These are phyloP conservation scores for Amanita muscaria DNA, from an alignment of 768 basidiomycete genomes.

Conservation along the genomic window DNA sequence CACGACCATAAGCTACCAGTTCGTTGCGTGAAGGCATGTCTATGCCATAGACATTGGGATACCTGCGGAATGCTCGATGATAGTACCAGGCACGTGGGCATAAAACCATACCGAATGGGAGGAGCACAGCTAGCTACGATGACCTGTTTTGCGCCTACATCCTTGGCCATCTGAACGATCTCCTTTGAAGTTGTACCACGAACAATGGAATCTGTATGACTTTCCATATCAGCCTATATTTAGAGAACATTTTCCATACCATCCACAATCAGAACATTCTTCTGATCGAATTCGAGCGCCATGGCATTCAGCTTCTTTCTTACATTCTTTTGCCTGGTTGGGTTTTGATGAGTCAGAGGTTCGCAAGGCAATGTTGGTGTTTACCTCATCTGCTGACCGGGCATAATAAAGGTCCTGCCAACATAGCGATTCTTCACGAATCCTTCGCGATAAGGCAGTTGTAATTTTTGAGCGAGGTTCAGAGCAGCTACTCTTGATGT, in stretches of 20 bases:
- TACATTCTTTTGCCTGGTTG: slow-evolving; percentile 79
- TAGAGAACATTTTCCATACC: slow-evolving; percentile 60
- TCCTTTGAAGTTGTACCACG: slow-evolving; percentile 98
- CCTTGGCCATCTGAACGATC: slow-evolving; percentile 98
- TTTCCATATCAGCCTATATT: no score
- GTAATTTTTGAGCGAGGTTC: slow-evolving; percentile 85
- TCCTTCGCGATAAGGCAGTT: slow-evolving; percentile 92
- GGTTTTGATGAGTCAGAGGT: neutral
- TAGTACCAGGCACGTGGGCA: slow-evolving; percentile 3
- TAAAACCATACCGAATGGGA: slow-evolving; percentile 64
- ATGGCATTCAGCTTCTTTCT: slow-evolving; percentile 94
- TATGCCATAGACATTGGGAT: slow-evolving; percentile 96
- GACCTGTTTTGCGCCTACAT: slow-evolving; percentile 94
- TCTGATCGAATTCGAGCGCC: slow-evolving; percentile 90
- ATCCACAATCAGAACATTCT: slow-evolving; percentile 93
- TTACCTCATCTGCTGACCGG: slow-evolving; percentile 91
- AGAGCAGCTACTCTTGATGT: slow-evolving; percentile 94
- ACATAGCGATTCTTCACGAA: slow-evolving; percentile 99
- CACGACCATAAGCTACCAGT: slow-evolving; percentile 79
- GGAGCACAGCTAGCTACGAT: slow-evolving; percentile 96
- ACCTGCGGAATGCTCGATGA: slow-evolving; percentile 29
- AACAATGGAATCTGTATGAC: slow-evolving; percentile 96
- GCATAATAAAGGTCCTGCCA: slow-evolving; percentile 99
- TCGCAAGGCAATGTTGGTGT: no score
- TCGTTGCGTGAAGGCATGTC: slow-evolving; percentile 98